Conservation (phyloP, 371 early-diverging fungal species). For the Batkoa obscura region DNA sequence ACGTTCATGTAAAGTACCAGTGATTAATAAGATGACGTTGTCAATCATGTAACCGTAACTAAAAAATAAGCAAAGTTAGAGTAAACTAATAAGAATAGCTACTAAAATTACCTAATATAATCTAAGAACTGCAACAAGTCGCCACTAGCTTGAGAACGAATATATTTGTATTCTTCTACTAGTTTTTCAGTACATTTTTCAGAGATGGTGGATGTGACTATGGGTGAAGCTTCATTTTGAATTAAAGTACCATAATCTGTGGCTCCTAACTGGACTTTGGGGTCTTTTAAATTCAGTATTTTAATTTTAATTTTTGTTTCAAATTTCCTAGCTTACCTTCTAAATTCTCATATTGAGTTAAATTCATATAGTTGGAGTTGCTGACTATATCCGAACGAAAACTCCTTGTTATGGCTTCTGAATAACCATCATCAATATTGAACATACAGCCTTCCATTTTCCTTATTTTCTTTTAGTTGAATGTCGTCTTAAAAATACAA, state of each 20-base stretch:
- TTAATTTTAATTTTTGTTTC: background rate
- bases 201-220: slow-evolving; percentile 80
- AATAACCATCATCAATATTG: slow-evolving; percentile 80
- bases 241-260: slow-evolving; percentile 90
- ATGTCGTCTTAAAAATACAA: no score
- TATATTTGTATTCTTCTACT: slow-evolving; percentile 81
- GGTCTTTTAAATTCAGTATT: slow-evolving; percentile 22
- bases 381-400: slow-evolving; percentile 76
- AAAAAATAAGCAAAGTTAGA: background rate
- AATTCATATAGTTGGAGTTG: slow-evolving; percentile 66
- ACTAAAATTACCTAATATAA: slow-evolving; percentile 64
- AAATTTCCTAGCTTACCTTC: slow-evolving; percentile 43
- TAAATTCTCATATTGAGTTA: slow-evolving; percentile 94
- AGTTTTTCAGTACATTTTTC: slow-evolving; percentile 75
- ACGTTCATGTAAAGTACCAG: slow-evolving; percentile 93
- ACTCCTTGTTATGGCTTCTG: slow-evolving; percentile 91
- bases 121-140: slow-evolving; percentile 81
- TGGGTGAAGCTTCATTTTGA: slow-evolving; percentile 89
- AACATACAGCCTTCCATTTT: slow-evolving; percentile 33
- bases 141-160: slow-evolving; percentile 64
- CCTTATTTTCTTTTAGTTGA: no score
- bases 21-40: slow-evolving; percentile 92
- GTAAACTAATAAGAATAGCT: background rate
- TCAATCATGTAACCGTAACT: slow-evolving; percentile 99
- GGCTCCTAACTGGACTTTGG: slow-evolving; percentile 78